phyloP scores from a whole-genome alignment of 331 rosid species.

The Rhamnella rubrinervis region DNA sequence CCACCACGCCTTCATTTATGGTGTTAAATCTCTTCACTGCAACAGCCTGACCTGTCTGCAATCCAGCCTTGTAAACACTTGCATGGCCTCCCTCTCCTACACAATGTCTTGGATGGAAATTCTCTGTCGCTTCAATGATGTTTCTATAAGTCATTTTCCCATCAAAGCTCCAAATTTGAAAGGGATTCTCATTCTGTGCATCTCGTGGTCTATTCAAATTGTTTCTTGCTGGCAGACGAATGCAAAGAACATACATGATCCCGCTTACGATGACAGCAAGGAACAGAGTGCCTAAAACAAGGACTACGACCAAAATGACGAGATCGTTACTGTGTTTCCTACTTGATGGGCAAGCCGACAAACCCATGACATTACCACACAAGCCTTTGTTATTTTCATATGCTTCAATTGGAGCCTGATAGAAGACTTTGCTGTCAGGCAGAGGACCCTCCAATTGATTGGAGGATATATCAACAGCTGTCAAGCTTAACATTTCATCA shows the following conservation, averaged over 20 bases:
- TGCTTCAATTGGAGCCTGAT: conserved; percentile 2
- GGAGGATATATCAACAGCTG: conserved; percentile 17
- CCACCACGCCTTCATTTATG: conserved; percentile 5
- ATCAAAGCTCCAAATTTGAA: conserved; percentile 24
- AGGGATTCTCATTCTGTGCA: not conserved
- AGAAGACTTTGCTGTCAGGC: conserved; percentile 19
- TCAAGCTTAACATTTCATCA: conserved; percentile 16
- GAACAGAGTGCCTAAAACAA: not conserved
- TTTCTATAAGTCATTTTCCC: conserved; percentile 16
- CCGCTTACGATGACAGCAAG: not conserved
- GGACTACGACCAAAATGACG: not conserved
- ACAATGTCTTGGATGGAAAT: conserved; percentile 18
- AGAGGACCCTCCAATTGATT: conserved; percentile 25
- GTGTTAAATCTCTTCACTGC: conserved; percentile 25
- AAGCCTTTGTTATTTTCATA: conserved; percentile 15
- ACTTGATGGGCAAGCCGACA: not conserved
- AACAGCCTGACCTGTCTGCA: conserved; percentile 21
- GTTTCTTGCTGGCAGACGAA: not conserved
- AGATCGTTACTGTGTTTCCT: not conserved
- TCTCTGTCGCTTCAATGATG: conserved; percentile 28
- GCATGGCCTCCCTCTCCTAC: conserved; percentile 24
- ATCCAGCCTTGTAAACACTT: conserved; percentile 18
- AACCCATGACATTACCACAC: conserved; percentile 23
- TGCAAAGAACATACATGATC: not conserved
- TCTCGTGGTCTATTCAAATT: too few relatives aligned